These are phyloP conservation scores for Annona cherimola DNA, from an alignment of 164 flowering plant genomes.

Conservation along the genomic window DNA sequence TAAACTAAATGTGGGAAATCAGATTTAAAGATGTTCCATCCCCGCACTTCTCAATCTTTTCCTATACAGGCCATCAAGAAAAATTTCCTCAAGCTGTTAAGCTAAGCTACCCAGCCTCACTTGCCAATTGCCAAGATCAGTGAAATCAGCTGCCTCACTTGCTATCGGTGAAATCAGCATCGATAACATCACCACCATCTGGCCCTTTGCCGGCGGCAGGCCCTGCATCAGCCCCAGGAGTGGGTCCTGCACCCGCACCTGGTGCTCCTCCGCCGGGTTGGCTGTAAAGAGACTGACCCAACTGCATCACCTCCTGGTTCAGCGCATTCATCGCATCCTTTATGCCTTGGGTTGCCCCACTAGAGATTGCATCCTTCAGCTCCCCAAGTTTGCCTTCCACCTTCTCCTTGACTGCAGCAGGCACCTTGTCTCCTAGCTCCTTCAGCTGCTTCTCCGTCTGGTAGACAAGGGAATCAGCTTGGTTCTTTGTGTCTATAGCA, in stretches of 20 bases:
- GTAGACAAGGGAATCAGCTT: conserved; percentile 67
- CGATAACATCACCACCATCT: conserved; percentile 65
- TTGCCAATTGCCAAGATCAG: not conserved
- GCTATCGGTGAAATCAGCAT: conserved; percentile 27
- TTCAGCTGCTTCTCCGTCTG: conserved; percentile 80
- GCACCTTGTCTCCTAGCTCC: conserved; percentile 76
- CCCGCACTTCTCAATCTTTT: not conserved
- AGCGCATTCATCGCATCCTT: conserved; percentile 72
- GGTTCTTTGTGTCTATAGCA: conserved; percentile 79
- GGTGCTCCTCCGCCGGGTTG: conserved; percentile 46
- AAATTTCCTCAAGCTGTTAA: not conserved
- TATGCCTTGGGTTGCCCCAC: conserved; percentile 57
- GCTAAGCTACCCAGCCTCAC: not conserved
- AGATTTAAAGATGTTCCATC: too few species aligned
- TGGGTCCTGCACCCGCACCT: conserved; percentile 34
- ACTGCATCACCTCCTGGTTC: conserved; percentile 77
- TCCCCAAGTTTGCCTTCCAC: conserved; percentile 58
- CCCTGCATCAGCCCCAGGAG: conserved; percentile 40
- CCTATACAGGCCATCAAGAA: not conserved
- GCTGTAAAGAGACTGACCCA: conserved; percentile 69
- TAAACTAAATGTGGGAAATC: too few species aligned
- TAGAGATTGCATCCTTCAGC: conserved; percentile 58
- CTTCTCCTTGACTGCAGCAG: conserved; percentile 56
- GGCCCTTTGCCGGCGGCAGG: conserved; percentile 20
- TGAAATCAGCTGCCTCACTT: conserved; percentile 4